Evolutionary conservation across 768 basidiomycete species (phyloP).

Genomic region (Tremella yokohamensis): DNA sequence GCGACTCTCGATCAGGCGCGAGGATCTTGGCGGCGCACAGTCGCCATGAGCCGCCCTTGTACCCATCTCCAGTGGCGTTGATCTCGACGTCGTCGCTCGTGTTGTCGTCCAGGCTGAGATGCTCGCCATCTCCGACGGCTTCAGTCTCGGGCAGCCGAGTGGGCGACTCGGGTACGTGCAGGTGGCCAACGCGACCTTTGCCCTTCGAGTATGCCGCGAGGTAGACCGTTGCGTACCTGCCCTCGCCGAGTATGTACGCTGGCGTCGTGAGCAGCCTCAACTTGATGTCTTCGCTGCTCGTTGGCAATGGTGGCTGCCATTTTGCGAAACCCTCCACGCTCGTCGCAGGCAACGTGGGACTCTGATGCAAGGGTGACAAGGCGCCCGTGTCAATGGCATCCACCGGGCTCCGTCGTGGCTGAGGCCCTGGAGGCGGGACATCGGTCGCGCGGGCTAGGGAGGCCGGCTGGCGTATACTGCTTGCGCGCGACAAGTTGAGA

Average conservation of each 20-base stretch:
- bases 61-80: constrained; percentile 22
- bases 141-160: constrained; percentile 1
- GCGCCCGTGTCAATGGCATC: constrained; percentile 7
- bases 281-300: constrained; percentile 29
- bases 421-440: not conserved
- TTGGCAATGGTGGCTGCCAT: constrained; percentile 38
- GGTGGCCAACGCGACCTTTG: not conserved
- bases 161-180: too few relatives aligned
- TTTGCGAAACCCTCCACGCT: constrained; percentile 2
- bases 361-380: constrained; percentile 40
- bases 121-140: constrained; percentile 7
- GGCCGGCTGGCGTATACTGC: constrained; percentile 2
- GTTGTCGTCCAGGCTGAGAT: not conserved
- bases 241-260: constrained; percentile 38
- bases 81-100: constrained; percentile 4
- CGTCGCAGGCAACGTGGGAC: constrained; percentile 26
- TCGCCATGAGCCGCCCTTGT: constrained; percentile 36
- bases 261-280: constrained; percentile 26
- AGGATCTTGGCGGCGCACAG: constrained; percentile 54
- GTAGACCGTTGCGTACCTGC: constrained; percentile 42
- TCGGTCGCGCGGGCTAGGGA: not conserved
- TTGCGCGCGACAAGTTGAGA: constrained; percentile 5
- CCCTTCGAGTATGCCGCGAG: constrained; percentile 30
- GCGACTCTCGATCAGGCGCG: constrained; percentile 50
- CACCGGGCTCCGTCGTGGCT: not conserved